Base-by-base conservation (phyloP, 805 yeast genomes). In the Priceomyces haplophilus region DNA sequence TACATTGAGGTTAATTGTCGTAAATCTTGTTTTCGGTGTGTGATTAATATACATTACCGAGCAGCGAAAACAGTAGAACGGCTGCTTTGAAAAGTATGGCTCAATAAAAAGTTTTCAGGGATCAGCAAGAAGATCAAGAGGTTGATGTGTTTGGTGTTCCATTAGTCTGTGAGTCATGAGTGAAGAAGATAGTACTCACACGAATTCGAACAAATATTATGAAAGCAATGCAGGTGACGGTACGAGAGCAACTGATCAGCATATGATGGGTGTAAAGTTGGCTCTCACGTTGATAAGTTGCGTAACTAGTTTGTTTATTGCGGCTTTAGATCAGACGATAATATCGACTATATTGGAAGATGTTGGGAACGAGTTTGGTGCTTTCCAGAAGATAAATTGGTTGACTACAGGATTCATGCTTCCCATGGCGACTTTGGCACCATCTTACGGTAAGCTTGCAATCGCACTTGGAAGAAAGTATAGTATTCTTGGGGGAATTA, bases 321-420 rank as follows among this genome's bases (percentile, higher is more conserved):
- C 69, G 12, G 83, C 84, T 0, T 57, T 81, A 33, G 86, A 81
- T 54, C 80, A 76, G 48, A 79, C 83, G n/a, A 80, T 81, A 43
- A 75, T 76, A 2, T 52, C 75, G 7, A 75, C 84, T 1, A 61
- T 78, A 10, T 59, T 80, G 37, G 69, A 78, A 13, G 63, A 60
- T 1, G 76, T 81, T 2, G 78, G 82, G 5, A 60, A 62, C 39
- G 61, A 76, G 45, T 80, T 81, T 52, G 49, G 69, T 17, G 65
- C 68, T 3, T 80, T 76, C 49, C 68, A 73, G 5, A 69, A 77
- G 43, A 65, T 80, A 6, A 81, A 82, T 3, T 81, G 88, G 86
- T 55, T 81, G 20, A 60, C 79, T 6, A 61, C 82, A 0, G 83
- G 79, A 1, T 82, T 71, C 54, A 53, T 77, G 53, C 58, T 81